Evolutionary conservation across 371 early-diverging fungal species (phyloP).

Genomic region (Mucor indicus): DNA sequence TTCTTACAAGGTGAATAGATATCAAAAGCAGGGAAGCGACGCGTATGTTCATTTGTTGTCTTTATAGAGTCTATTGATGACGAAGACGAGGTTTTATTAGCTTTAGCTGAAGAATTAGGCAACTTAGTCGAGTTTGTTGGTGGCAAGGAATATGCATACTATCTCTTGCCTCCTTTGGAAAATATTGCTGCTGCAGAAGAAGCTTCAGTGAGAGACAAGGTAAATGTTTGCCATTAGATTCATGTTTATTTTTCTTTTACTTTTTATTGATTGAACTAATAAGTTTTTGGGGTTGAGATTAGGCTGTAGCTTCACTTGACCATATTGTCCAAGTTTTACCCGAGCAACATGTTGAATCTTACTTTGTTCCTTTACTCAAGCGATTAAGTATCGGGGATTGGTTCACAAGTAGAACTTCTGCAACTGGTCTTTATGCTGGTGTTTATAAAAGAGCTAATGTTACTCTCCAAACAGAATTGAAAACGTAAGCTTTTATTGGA

Average conservation of each 20-base stretch:
- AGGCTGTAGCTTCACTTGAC: slow-evolving; percentile 93
- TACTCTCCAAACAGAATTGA: slow-evolving; percentile 80
- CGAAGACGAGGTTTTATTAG: slow-evolving; percentile 93
- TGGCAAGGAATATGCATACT: slow-evolving; percentile 81
- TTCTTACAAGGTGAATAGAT: slow-evolving; percentile 97
- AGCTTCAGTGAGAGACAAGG: slow-evolving; percentile 95
- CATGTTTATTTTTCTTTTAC: background rate
- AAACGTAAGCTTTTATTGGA: slow-evolving; percentile 25
- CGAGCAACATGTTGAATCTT: slow-evolving; percentile 79
- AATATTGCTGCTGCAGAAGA: slow-evolving; percentile 96
- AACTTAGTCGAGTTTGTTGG: slow-evolving; percentile 90
- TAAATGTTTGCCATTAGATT: no score
- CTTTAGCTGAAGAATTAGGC: slow-evolving; percentile 92
- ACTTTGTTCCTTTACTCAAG: slow-evolving; percentile 87
- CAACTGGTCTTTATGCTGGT: slow-evolving; percentile 88
- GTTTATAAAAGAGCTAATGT: slow-evolving; percentile 71
- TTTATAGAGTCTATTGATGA: slow-evolving; percentile 94
- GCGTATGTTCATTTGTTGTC: no score
- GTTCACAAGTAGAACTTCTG: slow-evolving; percentile 96
- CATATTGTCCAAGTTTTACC: slow-evolving; percentile 73
- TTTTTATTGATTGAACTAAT: no score
- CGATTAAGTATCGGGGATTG: slow-evolving; percentile 92
- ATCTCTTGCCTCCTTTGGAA: slow-evolving; percentile 89
- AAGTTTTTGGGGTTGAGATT: no score
- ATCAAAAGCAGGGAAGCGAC: no score